Base-by-base conservation (phyloP, 345 rosid species). In the Garcia nutans region DNA sequence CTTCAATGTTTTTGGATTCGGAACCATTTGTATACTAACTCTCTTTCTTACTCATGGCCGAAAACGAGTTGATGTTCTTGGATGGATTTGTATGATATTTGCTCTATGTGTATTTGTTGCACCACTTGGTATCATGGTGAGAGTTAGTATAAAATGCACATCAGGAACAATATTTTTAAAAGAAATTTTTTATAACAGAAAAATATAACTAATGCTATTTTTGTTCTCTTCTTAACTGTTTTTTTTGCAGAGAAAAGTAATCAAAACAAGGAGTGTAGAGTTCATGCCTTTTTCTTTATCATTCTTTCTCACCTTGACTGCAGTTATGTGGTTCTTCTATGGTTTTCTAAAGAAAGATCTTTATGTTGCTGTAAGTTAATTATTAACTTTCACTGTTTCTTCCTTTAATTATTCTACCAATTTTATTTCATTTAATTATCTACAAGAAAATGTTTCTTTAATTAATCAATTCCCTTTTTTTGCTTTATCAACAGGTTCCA, bases 121-220 rank as follows among this genome's bases (percentile, higher is more conserved):
- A 9, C 98, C 99, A 20, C 97, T 93, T 42, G 83, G 88, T 72
- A 91, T 93, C 81, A 71, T 93, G 84, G 99, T 94, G 67, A 79
- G 86, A 22, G 56, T 17, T 11, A n/a, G 19, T 6, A 6, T 47
- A 6, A 10, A 10, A 2, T 13, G 15, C 11, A 47, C 10, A 9
- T 47, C 52, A 47, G 10, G 41, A 37, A 37, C 3, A 4, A 37
- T 37, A 37, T 37, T 5, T 5, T 37, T 47, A 9, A 47, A 47
- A 12, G 10, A 47, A 47, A 47, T 47, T 11, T 47, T 47, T 47
- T 37, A 5, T 37, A 5, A 4, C 41, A 4, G 41, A 5, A 37
- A 37, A 37, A 5, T 37, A 37, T 37, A 37, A 20, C 26, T 23
- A 22, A 23, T n/a, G 11, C 13, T 26, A 11, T 11, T 10, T 11